Evolutionary conservation across 139 green algal genomes (phyloP).

Genomic region (Volvox africanus): DNA sequence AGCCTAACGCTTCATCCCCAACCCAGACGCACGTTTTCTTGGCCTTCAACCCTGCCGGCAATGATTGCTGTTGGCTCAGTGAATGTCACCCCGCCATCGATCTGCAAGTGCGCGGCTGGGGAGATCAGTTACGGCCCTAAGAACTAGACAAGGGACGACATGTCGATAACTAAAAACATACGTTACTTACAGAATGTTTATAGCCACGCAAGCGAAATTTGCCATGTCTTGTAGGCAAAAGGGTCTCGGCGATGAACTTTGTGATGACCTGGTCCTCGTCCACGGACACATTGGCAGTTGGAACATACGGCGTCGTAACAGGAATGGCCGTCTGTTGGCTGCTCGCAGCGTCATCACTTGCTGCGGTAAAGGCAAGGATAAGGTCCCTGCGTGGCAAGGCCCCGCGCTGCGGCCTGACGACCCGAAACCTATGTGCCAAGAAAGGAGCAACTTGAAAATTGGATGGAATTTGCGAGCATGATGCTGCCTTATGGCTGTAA

Average conservation of each 20-base stretch:
- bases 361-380: neutral
- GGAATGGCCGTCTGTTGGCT: neutral
- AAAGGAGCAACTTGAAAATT: neutral
- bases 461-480: neutral
- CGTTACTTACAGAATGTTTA: slow-evolving; percentile 88
- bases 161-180: neutral
- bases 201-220: slow-evolving; percentile 92
- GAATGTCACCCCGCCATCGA: slow-evolving; percentile 81
- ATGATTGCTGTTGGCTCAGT: slow-evolving; percentile 92
- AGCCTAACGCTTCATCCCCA: neutral
- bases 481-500: slow-evolving; percentile 26
- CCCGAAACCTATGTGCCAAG: neutral
- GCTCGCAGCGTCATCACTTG: neutral
- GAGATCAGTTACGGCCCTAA: neutral
- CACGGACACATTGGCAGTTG: slow-evolving; percentile 8
- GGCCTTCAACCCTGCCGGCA: slow-evolving; percentile 82
- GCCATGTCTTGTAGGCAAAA: slow-evolving; percentile 89
- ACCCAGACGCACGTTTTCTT: slow-evolving; percentile 67
- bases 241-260: slow-evolving; percentile 92
- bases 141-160: neutral
- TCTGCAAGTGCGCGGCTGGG: slow-evolving; percentile 59
- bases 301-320: neutral
- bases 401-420: neutral
- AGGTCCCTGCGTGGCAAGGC: neutral
- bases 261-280: slow-evolving; percentile 64